Conservation (phyloP, 768 basidiomycete species). For the Mycena maculata region DNA sequence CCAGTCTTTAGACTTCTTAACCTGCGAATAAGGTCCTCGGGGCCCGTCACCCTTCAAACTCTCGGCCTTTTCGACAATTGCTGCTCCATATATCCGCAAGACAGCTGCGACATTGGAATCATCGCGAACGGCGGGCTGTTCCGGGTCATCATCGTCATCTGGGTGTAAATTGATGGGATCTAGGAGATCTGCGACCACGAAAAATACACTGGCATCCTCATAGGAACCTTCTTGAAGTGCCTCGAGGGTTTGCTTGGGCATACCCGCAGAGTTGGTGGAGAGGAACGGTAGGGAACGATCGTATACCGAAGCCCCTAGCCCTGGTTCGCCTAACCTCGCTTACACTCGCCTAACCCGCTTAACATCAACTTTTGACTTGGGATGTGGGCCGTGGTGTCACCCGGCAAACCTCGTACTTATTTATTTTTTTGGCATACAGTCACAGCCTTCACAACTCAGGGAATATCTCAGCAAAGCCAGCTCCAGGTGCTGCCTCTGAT, state of each 20-base stretch:
- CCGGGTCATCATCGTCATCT: slow-evolving; percentile 10
- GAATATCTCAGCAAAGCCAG: too few relatives aligned
- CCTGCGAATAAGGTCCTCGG: slow-evolving; percentile 26
- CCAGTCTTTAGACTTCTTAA: slow-evolving; percentile 11
- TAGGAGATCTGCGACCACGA: slow-evolving; percentile 6
- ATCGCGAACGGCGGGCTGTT: not conserved
- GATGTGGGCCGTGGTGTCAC: too few relatives aligned
- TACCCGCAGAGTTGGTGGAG: not conserved
- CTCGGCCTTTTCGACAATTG: not conserved
- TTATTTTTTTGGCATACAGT: too few relatives aligned
- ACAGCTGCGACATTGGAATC: slow-evolving; percentile 1
- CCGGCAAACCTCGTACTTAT: too few relatives aligned
- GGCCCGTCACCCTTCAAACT: slow-evolving; percentile 13
- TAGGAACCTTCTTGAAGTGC: slow-evolving; percentile 7
- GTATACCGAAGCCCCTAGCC: not conserved
- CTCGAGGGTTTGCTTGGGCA: slow-evolving; percentile 6
- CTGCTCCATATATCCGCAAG: slow-evolving; percentile 1
- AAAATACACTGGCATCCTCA: slow-evolving; percentile 4
- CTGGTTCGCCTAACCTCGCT: not conserved
- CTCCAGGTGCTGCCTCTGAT: too few relatives aligned
- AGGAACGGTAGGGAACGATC: not conserved
- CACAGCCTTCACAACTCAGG: too few relatives aligned
- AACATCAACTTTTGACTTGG: too few relatives aligned
- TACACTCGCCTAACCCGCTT: slow-evolving; percentile 3
- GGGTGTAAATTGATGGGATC: slow-evolving; percentile 13